A percentile compares a stretch with the other conserved stretches of the same genome.
These are phyloP conservation scores for Adansonia rubrostipa DNA, from an alignment of 441 rosid species.

Conservation along the genomic window DNA sequence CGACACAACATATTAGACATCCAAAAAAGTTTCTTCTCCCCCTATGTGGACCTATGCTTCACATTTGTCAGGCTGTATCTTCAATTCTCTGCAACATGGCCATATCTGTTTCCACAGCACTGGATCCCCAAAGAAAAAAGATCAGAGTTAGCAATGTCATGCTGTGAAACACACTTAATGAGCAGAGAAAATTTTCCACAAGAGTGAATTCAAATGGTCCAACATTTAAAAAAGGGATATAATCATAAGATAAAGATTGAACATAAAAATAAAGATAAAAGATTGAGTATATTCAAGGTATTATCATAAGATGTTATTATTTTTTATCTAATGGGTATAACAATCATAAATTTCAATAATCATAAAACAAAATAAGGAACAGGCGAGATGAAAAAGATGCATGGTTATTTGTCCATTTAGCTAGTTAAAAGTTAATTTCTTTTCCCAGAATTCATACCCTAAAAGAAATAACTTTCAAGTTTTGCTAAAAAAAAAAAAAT, in stretches of 20 bases:
- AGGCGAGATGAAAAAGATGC: neutral
- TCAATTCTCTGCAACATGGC: constrained; percentile 37
- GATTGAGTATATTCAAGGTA: too few species aligned
- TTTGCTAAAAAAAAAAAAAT: neutral
- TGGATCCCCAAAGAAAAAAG: constrained; percentile 27
- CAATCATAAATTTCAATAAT: neutral
- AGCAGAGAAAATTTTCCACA: neutral
- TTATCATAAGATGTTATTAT: too few species aligned
- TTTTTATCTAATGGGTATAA: too few species aligned
- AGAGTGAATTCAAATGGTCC: neutral
- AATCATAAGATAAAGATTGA: neutral
- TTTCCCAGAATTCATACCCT: neutral
- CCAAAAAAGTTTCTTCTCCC: constrained; percentile 8
- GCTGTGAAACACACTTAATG: neutral
- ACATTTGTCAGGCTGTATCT: constrained; percentile 17
- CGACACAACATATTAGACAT: constrained; percentile 29
- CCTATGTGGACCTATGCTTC: constrained; percentile 10
- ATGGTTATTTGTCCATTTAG: neutral
- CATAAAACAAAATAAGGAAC: neutral
- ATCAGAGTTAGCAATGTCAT: neutral
- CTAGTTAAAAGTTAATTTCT: neutral
- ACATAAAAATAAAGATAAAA: too few species aligned
- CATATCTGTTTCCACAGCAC: constrained; percentile 40
- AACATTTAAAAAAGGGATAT: neutral
- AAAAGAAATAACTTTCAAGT: neutral